phyloP scores from a whole-genome alignment of 148 eudicot species.

The Rhododendron simsii region DNA sequence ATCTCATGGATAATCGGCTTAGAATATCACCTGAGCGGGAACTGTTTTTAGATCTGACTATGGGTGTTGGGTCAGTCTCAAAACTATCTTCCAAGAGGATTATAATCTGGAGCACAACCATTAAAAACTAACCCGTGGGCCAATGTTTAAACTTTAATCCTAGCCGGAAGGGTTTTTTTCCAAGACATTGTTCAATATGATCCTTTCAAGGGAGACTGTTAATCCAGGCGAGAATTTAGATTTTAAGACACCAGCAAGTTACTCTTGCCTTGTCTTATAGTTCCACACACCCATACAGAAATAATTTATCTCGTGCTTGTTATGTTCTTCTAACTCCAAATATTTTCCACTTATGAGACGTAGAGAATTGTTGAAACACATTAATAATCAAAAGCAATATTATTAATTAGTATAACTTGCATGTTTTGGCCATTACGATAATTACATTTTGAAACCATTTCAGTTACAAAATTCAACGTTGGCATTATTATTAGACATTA shows the following conservation, averaged over 20 bases:
- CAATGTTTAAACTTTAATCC: background rate
- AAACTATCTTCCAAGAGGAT: background rate
- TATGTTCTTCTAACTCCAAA: too few species aligned
- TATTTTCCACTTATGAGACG: too few species aligned
- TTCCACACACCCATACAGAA: too few species aligned
- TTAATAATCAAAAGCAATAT: too few species aligned
- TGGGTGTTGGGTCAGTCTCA: background rate
- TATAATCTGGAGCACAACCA: background rate
- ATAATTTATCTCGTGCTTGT: too few species aligned
- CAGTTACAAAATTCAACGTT: too few species aligned
- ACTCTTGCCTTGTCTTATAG: background rate
- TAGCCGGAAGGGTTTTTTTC: background rate
- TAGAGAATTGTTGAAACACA: too few species aligned
- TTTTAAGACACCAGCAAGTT: background rate
- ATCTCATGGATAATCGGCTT: background rate
- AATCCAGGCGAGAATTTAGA: background rate
- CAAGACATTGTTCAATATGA: background rate
- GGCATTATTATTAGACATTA: too few species aligned
- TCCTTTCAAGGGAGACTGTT: background rate
- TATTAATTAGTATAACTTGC: too few species aligned
- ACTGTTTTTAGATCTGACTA: background rate
- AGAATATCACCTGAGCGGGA: background rate
- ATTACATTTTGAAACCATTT: too few species aligned
- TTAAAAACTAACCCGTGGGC: background rate
- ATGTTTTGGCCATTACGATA: too few species aligned